phyloP scores from a whole-genome alignment of 768 basidiomycete genomes.

The Tricholoma flavovirens region DNA sequence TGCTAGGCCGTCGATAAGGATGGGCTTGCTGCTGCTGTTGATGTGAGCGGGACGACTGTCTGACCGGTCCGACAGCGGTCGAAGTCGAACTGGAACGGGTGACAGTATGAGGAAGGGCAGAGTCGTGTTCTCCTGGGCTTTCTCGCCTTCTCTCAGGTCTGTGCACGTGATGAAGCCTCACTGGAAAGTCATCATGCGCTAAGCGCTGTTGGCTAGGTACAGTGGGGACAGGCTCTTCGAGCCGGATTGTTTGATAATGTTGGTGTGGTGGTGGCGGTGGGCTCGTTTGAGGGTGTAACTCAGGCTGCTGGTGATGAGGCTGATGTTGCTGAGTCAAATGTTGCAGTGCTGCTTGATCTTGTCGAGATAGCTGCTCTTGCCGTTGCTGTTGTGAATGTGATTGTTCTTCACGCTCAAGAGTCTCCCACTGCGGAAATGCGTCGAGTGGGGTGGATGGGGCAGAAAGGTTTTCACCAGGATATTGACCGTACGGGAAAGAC shows the following conservation, averaged over 20 bases:
- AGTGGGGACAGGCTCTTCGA: conserved; percentile 25
- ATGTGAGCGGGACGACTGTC: conserved; percentile 9
- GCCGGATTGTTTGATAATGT: conserved; percentile 22
- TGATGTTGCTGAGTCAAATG: conserved; percentile 18
- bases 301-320: conserved; percentile 20
- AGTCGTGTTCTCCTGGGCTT: conserved; percentile 19
- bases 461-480: conserved; percentile 41
- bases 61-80: conserved; percentile 10
- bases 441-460: conserved; percentile 43
- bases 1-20: conserved; percentile 12
- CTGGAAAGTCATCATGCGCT: conserved; percentile 25
- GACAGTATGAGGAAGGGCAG: conserved; percentile 17
- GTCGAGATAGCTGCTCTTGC: conserved; percentile 29
- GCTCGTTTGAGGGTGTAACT: conserved; percentile 22
- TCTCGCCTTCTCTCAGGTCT: conserved; percentile 22
- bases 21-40: conserved; percentile 14
- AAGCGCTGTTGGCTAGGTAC: conserved; percentile 25
- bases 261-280: conserved; percentile 21
- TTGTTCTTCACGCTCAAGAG: conserved; percentile 36
- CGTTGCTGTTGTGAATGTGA: conserved; percentile 28
- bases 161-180: conserved; percentile 25
- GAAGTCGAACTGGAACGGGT: conserved; percentile 16
- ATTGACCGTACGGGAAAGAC: conserved; percentile 44
- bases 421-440: conserved; percentile 35
- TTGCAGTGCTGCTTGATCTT: conserved; percentile 16